Base-by-base conservation (phyloP, 2,329 filamentous ascomycete species). In the Cadophora luteo-olivacea region DNA sequence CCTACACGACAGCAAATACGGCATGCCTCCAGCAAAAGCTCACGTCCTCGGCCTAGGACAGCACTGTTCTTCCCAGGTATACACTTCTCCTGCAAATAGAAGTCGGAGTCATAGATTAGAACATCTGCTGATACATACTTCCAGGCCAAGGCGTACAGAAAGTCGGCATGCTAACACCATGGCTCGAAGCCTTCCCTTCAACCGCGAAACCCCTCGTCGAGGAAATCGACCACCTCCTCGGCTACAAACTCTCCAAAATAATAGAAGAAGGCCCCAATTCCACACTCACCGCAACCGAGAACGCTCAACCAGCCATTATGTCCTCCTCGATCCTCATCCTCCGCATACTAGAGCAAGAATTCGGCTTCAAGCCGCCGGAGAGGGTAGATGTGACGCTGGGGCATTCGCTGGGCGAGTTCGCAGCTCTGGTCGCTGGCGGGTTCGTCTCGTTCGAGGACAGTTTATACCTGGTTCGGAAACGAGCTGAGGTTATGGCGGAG, bases 241-340 rank as follows among this genome's bases (percentile, higher is more conserved):
- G 91, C 74, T 89, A 90, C 76, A 89, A 90, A 71, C 86, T 98
- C 67, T 94, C 92, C 49, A 84, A 85, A 32, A 85, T 95, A 68
- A 97, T 97, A 74, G 89, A 90, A 69, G 84, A 92, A 33, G 94
- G 95, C 0, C 92, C 95, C 1, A 92, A 92, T 74, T 89, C 88
- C 66, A 82, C 85, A 63, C 87, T 98, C 66, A 97, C 92, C 51
- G 87, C 88, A 67, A 97, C 95, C 4, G 88, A 92, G 72, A 94
- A 97, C 78, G 92, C 95, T 4, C 95, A 98, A 80, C 95, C 95
- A 1, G 94, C 95, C 75, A 97, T 97, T 80, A 97, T 98, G 93
- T 93, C 94, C 16, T 96, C 93, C 4, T 97, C 93, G 33, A 90
- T 97, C 77, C 86, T 97, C 68, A 97, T 97, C 77, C 85, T 97